Evolutionary conservation across 208 protist genomes (phyloP).

Genomic region (Wallacemonas sp.): DNA sequence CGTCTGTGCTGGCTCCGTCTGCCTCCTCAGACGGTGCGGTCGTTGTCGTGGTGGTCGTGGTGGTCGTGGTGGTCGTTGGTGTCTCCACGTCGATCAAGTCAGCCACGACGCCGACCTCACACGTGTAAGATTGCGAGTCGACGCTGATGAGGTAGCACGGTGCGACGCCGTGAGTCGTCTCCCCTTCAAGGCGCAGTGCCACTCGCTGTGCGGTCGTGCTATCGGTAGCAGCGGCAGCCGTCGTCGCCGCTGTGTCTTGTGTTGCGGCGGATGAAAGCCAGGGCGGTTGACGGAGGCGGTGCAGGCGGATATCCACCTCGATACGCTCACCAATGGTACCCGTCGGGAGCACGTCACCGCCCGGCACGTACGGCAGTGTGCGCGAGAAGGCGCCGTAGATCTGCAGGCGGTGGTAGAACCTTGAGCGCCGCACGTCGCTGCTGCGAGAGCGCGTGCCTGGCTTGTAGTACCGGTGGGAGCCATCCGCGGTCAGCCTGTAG

Average conservation of each 20-base stretch:
- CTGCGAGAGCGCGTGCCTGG: background rate
- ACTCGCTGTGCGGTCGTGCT: background rate
- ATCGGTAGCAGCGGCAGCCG: background rate
- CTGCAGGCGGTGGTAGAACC: slow-evolving; percentile 21
- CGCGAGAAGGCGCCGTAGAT: slow-evolving; percentile 34
- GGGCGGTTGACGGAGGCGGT: background rate
- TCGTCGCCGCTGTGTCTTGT: background rate
- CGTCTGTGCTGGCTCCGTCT: too few relatives aligned
- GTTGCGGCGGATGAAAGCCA: background rate
- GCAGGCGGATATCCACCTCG: slow-evolving; percentile 11
- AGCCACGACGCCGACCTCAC: slow-evolving; percentile 4
- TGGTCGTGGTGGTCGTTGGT: background rate
- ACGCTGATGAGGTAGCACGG: slow-evolving; percentile 1
- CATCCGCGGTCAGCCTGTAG: background rate
- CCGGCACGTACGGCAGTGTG: slow-evolving; percentile 11
- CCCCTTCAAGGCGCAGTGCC: background rate
- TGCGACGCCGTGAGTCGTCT: background rate
- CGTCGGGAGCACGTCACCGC: slow-evolving; percentile 1
- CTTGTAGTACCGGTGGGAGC: slow-evolving; percentile 3
- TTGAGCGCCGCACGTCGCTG: slow-evolving; percentile 8
- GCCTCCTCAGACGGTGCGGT: too few relatives aligned
- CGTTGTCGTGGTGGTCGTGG: too few relatives aligned
- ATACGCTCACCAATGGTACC: slow-evolving; percentile 1
- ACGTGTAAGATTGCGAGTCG: background rate
- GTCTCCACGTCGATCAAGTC: background rate